phyloP scores from a whole-genome alignment of 345 rosid species.

The Eucalyptus victrix region DNA sequence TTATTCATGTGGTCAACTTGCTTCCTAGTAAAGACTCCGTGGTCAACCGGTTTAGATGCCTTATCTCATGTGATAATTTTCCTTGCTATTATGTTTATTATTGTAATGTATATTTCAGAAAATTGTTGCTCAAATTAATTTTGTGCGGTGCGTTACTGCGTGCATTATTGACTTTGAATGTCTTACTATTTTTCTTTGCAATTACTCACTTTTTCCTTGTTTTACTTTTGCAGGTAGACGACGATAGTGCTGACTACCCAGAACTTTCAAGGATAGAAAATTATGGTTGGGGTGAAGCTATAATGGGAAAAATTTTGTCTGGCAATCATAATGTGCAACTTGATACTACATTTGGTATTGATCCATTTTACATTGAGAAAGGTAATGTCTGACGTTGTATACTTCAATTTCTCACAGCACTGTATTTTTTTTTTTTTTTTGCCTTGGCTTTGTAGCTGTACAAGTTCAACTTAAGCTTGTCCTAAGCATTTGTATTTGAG shows the following conservation, averaged over 20 bases:
- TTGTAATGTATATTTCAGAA: background rate
- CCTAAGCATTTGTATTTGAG: background rate
- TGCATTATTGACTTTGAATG: background rate
- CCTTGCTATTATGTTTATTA: background rate
- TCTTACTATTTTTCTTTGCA: background rate
- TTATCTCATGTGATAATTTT: background rate
- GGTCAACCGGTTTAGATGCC: background rate
- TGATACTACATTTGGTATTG: constrained; percentile 49
- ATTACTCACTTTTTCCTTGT: background rate
- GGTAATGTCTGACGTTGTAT: constrained; percentile 21
- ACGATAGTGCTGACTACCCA: background rate
- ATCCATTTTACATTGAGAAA: constrained; percentile 70
- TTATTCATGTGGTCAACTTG: background rate
- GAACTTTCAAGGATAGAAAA: constrained; percentile 46
- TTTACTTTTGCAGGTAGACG: constrained; percentile 29
- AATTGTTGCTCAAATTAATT: background rate
- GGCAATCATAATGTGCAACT: constrained; percentile 23
- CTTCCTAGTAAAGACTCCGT: background rate
- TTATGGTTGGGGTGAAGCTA: constrained; percentile 75
- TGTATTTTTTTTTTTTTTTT: background rate
- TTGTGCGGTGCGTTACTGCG: background rate
- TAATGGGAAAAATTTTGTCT: constrained; percentile 9
- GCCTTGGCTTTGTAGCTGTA: background rate
- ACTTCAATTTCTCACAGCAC: background rate
- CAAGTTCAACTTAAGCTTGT: background rate